These are phyloP conservation scores for Podaxis sp. DNA, from an alignment of 768 basidiomycete species.

Conservation along the genomic window DNA sequence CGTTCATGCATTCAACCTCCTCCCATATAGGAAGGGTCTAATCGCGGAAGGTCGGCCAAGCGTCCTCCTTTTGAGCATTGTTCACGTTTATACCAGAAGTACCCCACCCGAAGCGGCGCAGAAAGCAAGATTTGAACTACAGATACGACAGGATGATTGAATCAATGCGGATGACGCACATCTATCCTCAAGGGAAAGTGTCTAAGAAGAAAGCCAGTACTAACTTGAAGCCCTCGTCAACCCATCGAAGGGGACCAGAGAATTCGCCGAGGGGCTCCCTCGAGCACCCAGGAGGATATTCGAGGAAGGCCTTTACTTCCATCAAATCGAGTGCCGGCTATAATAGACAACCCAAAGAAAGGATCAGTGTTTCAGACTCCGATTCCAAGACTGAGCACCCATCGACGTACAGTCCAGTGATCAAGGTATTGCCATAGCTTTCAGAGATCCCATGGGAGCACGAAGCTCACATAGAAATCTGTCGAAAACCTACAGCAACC, in stretches of 20 bases:
- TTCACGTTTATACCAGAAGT: slow-evolving; percentile 10
- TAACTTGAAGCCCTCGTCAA: slow-evolving; percentile 6
- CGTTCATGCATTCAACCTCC: background rate
- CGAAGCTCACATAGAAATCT: slow-evolving; percentile 3
- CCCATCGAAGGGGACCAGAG: slow-evolving; percentile 7
- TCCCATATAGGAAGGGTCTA: slow-evolving; percentile 6
- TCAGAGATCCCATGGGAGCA: background rate
- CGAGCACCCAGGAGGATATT: background rate
- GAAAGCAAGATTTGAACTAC: slow-evolving; percentile 47
- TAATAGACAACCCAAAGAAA: background rate
- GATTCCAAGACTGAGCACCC: background rate
- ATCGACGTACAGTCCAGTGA: background rate
- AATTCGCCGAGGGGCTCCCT: background rate
- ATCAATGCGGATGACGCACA: slow-evolving; percentile 41
- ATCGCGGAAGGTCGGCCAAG: background rate
- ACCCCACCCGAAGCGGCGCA: slow-evolving; percentile 44
- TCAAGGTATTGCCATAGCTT: background rate
- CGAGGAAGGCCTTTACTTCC: background rate
- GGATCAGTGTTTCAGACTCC: background rate
- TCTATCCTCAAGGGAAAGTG: slow-evolving; percentile 7
- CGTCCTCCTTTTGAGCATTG: background rate
- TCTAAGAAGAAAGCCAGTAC: background rate
- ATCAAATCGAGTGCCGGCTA: background rate
- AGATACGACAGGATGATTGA: slow-evolving; percentile 70
- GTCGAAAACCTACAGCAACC: slow-evolving; percentile 23